phyloP scores from a whole-genome alignment of 2,329 filamentous ascomycete species.

The Penicillium concentricum region DNA sequence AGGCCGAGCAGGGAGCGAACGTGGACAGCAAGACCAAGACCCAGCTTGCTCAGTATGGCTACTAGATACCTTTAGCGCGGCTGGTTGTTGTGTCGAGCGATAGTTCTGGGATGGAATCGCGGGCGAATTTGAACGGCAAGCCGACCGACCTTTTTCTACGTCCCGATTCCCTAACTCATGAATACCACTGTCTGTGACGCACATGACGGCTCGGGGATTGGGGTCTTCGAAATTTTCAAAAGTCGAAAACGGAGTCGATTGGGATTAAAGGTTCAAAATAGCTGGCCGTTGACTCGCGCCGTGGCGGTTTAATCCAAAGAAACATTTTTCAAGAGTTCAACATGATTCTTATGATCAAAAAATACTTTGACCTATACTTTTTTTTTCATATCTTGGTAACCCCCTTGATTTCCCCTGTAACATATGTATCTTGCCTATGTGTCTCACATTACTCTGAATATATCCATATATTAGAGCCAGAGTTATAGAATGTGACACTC shows the following conservation, averaged over 20 bases:
- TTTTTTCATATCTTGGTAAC: neutral
- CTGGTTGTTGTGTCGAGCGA: conserved; percentile 43
- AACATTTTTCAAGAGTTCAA: conserved; percentile 40
- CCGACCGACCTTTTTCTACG: conserved; percentile 41
- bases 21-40: conserved; percentile 82
- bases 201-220: conserved; percentile 32
- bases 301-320: conserved; percentile 45
- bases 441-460: neutral
- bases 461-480: neutral
- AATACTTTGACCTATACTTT: conserved; percentile 20
- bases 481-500: neutral
- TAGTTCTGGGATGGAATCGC: conserved; percentile 41
- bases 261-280: conserved; percentile 44
- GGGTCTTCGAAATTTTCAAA: conserved; percentile 33
- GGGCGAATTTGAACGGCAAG: conserved; percentile 42
- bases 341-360: conserved; percentile 33
- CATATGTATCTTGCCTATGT: too few relatives aligned
- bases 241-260: conserved; percentile 40
- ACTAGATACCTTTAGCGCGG: conserved; percentile 61
- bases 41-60: conserved; percentile 86
- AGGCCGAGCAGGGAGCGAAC: conserved; percentile 89
- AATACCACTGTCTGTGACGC: conserved; percentile 39
- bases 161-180: conserved; percentile 31
- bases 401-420: neutral
- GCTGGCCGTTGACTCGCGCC: conserved; percentile 42